Evolutionary conservation across 768 basidiomycete species (phyloP), one percentile per base, ranked within the genome.

Genomic region (Scleroderma bovista): DNA sequence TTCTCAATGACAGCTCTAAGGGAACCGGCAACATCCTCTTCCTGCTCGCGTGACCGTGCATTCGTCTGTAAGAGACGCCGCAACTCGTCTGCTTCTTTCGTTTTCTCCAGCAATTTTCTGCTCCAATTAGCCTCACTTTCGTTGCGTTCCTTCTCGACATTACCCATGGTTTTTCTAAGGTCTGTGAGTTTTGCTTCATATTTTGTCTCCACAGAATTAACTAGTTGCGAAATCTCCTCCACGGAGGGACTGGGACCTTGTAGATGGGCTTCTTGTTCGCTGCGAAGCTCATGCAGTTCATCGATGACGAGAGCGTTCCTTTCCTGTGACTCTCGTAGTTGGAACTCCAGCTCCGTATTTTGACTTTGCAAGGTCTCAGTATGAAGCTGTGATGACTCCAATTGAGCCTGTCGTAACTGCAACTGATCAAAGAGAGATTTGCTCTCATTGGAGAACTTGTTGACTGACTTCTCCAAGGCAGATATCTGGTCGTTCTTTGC

Each of bases 101-200:
- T 74, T 62, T 91, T 88, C 59, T 90, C 86, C 22, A 77, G 77
- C 29, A 97, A 72, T 62, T 92, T 93, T 50, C 75, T 76, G 61
- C 86, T 88, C 90, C 93, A 95, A 53, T 90, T 86, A 22, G 87
- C 85, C 59, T 98, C 95, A 26, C 79, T 78, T 44, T 95, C 93
- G 47, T 78, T 84, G 34, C 93, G 77, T 65, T 98, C 96, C 57
- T 78, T 81, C 70, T 97, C 95, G 19, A 84, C 65, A 9, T 72
- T 70, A 5, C 71, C 60, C 22, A 96, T 66, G 47, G 80, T 79
- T 53, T 75, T 73, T 54, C 79, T 80, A 56, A 95, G 65, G 57
- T 93, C 91, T 1, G 80, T 71, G 7, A 96, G 65, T 58, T 79
- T 86, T 2, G 77, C 68, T 62, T 95, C 93, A 56, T 88, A 86